A percentile compares a stretch with the other conserved stretches of the same genome.
These are phyloP conservation scores for Talaromyces verruculosus DNA, from an alignment of 2,329 filamentous ascomycete species.

Conservation along the genomic window DNA sequence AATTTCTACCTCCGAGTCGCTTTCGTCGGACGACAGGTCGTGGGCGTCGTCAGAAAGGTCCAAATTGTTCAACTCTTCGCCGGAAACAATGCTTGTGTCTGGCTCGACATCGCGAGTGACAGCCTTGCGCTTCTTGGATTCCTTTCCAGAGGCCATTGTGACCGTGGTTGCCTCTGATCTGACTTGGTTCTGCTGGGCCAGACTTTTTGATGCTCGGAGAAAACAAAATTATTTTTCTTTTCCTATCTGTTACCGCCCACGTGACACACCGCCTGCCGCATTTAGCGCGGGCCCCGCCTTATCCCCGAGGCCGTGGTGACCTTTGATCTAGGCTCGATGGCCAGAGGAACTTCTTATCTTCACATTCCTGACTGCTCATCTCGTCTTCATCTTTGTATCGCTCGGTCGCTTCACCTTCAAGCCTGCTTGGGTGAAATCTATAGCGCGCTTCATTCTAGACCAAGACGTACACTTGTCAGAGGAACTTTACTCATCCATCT, in stretches of 20 bases:
- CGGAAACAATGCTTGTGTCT: conserved; percentile 54
- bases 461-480: not conserved
- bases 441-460: not conserved
- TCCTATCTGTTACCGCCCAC: conserved; percentile 19
- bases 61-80: conserved; percentile 57
- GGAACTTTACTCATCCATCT: not conserved
- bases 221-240: conserved; percentile 21
- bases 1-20: conserved; percentile 54
- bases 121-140: conserved; percentile 65
- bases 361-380: not conserved
- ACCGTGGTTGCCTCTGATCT: not conserved
- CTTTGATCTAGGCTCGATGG: not conserved
- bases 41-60: conserved; percentile 46
- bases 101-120: conserved; percentile 55
- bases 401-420: not conserved
- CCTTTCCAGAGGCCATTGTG: conserved; percentile 38
- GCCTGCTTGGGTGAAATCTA: not conserved
- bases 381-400: not conserved
- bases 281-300: conserved; percentile 17
- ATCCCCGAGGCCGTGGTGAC: conserved; percentile 9
- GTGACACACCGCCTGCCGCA: conserved; percentile 18
- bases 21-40: conserved; percentile 44
- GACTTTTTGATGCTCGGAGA: not conserved
- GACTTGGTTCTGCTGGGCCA: not conserved
- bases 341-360: conserved; percentile 6